Base-by-base conservation (phyloP, 176 grass and related monocot genomes). In the Carex kokanica region DNA sequence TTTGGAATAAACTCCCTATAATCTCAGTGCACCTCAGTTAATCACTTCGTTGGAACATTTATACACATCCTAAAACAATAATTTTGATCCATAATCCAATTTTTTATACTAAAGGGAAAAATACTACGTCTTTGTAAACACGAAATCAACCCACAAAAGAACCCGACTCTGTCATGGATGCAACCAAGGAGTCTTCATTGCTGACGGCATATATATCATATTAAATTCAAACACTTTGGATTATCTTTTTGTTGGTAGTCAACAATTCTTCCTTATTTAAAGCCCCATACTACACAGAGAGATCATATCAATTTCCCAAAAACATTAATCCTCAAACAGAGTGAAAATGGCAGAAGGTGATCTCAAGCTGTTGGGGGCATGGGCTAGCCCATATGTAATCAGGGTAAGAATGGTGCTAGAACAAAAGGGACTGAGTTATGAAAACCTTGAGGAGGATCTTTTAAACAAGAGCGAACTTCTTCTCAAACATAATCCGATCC, bases 381-480 rank as follows among this genome's bases (percentile, higher is more conserved):
- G 70, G 84, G 2, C 10, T n/a, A 78, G 84, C 23, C 40, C 32
- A 45, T 81, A 47, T 1, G 57, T 25, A 13, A 81, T 49, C 18
- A 60, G 78, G 59, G 78, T 81, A 1, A 58, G 29, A 49, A 61
- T 85, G 8, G 70, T 51, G 43, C 52, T 85, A 5, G 58, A 85
- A 4, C 53, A 47, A 29, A 85, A 85, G 73, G 84, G 84, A 3
- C 2, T 85, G 32, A 79, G 54, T 43, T 79, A 79, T 6, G 36
- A 60, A 32, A 79, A 65, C 38, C 2, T 23, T 9, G 84, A 78
- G 70, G 5, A 85, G 45, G 24, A 63, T 66, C 5, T 77, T 4
- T 3, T 6, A 4, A 77, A 49, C 1, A 85, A 85, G 84, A 85
- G 78, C 8, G 58, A 81, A 59, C 78, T 81, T 81, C 78, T 81